Conservation (phyloP, 2,329 filamentous ascomycete genomes). For the Trichoderma breve region DNA sequence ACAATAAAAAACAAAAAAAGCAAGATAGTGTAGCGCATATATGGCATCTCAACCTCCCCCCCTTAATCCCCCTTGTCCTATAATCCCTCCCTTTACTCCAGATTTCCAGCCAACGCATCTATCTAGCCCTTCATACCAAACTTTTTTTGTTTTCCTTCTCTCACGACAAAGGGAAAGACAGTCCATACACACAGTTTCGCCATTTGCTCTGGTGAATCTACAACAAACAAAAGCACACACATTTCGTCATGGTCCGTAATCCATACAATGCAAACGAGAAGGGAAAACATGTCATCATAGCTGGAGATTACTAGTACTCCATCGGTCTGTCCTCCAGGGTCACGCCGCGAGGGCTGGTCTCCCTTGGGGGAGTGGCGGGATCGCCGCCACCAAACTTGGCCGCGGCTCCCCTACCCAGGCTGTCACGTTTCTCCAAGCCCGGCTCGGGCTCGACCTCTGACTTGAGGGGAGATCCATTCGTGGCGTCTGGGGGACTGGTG, state of each 20-base stretch:
- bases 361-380: slow-evolving; percentile 32
- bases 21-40: slow-evolving; percentile 10
- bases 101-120: slow-evolving; percentile 9
- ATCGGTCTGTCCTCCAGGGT: slow-evolving; percentile 54
- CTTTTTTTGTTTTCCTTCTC: neutral
- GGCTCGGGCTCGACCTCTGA: slow-evolving; percentile 23
- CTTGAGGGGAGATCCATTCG: slow-evolving; percentile 42
- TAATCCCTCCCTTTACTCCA: slow-evolving; percentile 6
- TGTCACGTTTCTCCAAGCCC: slow-evolving; percentile 60
- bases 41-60: neutral
- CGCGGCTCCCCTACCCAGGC: slow-evolving; percentile 51
- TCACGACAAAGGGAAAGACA: slow-evolving; percentile 8
- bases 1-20: neutral
- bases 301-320: slow-evolving; percentile 42
- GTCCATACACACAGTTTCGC: neutral
- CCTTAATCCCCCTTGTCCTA: neutral
- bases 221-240: slow-evolving; percentile 12
- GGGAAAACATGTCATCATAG: neutral
- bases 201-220: slow-evolving; percentile 12
- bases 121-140: slow-evolving; percentile 12
- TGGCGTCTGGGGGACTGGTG: slow-evolving; percentile 38
- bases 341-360: slow-evolving; percentile 42
- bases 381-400: slow-evolving; percentile 48
- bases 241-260: slow-evolving; percentile 22
- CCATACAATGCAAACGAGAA: slow-evolving; percentile 20